Conservation (phyloP, 1,284 basidiomycete genomes). For the Trametes hirsuta region DNA sequence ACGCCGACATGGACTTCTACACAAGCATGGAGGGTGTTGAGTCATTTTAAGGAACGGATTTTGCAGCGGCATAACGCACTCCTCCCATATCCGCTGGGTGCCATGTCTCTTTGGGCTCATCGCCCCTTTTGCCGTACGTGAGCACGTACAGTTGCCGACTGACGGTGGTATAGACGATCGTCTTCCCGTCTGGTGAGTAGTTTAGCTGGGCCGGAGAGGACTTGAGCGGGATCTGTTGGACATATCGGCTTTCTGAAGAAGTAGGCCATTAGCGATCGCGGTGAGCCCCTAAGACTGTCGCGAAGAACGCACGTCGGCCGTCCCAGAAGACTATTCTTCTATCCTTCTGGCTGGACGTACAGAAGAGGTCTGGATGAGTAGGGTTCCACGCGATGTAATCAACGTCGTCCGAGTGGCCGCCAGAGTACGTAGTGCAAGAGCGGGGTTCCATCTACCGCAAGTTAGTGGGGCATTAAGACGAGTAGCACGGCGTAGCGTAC, state of each 20-base stretch:
- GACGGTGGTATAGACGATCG: conserved; percentile 63
- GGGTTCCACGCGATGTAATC: conserved; percentile 83
- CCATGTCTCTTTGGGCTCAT: conserved; percentile 66
- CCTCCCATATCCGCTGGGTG: conserved; percentile 51
- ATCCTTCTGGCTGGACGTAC: conserved; percentile 75
- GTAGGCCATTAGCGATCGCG: background rate
- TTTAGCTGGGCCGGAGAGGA: conserved; percentile 61
- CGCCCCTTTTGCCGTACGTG: conserved; percentile 52
- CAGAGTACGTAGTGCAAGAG: conserved; percentile 61
- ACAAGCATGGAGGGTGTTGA: conserved; percentile 28
- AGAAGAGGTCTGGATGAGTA: conserved; percentile 78
- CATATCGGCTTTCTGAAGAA: conserved; percentile 62
- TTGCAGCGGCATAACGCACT: conserved; percentile 30
- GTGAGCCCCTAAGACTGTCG: background rate
- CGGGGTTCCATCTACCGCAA: conserved; percentile 66
- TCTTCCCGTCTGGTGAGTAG: conserved; percentile 72
- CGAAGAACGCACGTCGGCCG: conserved; percentile 63
- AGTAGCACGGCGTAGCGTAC: background rate
- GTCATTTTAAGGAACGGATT: background rate
- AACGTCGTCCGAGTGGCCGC: conserved; percentile 73
- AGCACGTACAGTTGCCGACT: conserved; percentile 62
- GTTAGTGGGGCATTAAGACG: background rate
- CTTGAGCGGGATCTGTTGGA: conserved; percentile 61
- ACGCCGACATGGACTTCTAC: conserved; percentile 39
- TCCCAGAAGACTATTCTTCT: conserved; percentile 79